A percentile compares a stretch with the other conserved stretches of the same genome.
phyloP scores from a whole-genome alignment of 192 early-diverging fungal genomes.

The Endogone sp. region DNA sequence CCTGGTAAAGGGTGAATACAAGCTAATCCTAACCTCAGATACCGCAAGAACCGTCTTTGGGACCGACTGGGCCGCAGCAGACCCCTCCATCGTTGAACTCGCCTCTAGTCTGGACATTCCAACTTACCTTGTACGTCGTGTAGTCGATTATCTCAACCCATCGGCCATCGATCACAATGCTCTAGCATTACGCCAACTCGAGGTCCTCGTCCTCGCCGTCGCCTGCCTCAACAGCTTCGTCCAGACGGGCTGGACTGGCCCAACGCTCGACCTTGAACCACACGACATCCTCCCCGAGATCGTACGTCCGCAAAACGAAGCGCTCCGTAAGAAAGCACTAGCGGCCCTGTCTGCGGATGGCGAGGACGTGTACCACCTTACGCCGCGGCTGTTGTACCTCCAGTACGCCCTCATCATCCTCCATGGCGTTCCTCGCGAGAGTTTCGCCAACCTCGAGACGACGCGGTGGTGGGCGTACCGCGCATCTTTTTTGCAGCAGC shows the following conservation, averaged over 20 bases:
- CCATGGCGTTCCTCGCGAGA: constrained; percentile 37
- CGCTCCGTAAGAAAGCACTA: constrained; percentile 43
- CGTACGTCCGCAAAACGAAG: constrained; percentile 23
- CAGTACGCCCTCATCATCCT: constrained; percentile 63
- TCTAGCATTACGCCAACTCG: constrained; percentile 19
- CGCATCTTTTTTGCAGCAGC: constrained; percentile 71
- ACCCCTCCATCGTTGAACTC: constrained; percentile 11
- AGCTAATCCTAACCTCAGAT: constrained; percentile 36
- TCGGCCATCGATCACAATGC: neutral
- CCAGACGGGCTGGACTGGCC: constrained; percentile 89
- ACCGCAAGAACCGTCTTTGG: constrained; percentile 48
- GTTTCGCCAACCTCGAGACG: constrained; percentile 27
- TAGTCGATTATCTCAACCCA: constrained; percentile 27
- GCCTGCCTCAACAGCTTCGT: constrained; percentile 79
- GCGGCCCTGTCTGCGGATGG: constrained; percentile 65
- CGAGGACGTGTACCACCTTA: constrained; percentile 82
- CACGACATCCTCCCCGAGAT: constrained; percentile 52
- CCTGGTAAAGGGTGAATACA: constrained; percentile 45
- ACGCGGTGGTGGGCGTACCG: constrained; percentile 77
- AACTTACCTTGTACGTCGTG: constrained; percentile 33
- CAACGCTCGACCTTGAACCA: constrained; percentile 57
- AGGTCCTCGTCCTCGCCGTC: constrained; percentile 56
- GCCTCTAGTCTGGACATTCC: constrained; percentile 33
- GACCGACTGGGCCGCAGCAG: constrained; percentile 27
- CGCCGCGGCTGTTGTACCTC: constrained; percentile 65